Conservation (phyloP, 2,329 filamentous ascomycete genomes). For the Aciculosporium take region DNA sequence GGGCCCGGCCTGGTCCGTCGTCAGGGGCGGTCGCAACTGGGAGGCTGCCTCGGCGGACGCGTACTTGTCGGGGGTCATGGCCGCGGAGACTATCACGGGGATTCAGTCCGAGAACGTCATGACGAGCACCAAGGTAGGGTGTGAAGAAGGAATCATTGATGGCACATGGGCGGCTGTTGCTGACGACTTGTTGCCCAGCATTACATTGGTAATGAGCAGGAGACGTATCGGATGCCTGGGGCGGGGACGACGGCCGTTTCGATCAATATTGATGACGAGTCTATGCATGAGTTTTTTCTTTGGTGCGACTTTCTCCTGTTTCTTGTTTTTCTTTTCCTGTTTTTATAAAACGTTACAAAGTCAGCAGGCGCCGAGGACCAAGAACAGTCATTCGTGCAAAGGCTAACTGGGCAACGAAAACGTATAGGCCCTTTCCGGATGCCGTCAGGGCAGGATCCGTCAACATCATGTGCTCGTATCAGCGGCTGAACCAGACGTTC, state of each 20-base stretch:
- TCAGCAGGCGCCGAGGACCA: too few species aligned
- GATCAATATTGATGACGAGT: constrained; percentile 45
- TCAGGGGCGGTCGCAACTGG: constrained; percentile 50
- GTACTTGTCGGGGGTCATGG: constrained; percentile 38
- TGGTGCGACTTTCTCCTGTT: background rate
- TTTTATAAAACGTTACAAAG: too few species aligned
- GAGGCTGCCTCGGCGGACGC: constrained; percentile 40
- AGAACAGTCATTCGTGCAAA: too few species aligned
- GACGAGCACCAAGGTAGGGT: constrained; percentile 39
- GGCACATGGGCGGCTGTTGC: too few species aligned
- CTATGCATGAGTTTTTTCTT: constrained; percentile 49
- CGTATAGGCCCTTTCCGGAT: constrained; percentile 58
- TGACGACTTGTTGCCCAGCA: too few species aligned
- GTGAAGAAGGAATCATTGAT: constrained; percentile 10
- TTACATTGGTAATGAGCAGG: constrained; percentile 62
- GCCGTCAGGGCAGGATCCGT: constrained; percentile 46
- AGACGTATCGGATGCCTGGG: constrained; percentile 53
- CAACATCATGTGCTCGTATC: constrained; percentile 48
- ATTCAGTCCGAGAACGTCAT: constrained; percentile 41
- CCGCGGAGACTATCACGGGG: constrained; percentile 34
- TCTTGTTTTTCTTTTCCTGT: too few species aligned
- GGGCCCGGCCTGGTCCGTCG: constrained; percentile 47
- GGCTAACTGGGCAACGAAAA: too few species aligned
- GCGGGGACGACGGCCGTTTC: constrained; percentile 37
- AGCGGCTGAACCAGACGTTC: constrained; percentile 57